Conservation (phyloP, 768 basidiomycete species). For the Psilocybe subaeruginosa region DNA sequence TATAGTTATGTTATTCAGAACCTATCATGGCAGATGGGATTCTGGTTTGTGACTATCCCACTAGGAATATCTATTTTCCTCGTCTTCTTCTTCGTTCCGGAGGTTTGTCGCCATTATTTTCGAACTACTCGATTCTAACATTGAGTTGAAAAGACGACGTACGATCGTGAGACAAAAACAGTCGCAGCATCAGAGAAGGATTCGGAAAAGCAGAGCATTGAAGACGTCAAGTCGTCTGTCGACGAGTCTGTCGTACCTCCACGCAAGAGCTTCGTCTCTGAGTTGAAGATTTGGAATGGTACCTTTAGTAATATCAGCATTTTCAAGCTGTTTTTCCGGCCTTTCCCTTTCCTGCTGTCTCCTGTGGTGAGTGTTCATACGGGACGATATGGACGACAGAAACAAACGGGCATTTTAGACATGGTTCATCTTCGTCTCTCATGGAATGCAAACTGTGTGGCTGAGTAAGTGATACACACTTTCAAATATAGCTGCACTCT, state of each 20-base stretch:
- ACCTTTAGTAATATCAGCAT: constrained; percentile 37
- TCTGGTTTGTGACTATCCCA: constrained; percentile 50
- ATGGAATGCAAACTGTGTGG: constrained; percentile 49
- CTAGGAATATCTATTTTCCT: constrained; percentile 38
- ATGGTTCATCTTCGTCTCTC: constrained; percentile 39
- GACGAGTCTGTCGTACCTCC: constrained; percentile 5
- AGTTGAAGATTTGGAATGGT: constrained; percentile 40
- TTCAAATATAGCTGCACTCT: background rate
- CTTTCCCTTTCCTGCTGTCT: constrained; percentile 45
- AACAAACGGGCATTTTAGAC: constrained; percentile 20
- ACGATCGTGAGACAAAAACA: constrained; percentile 19
- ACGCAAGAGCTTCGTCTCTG: constrained; percentile 32
- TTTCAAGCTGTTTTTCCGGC: constrained; percentile 39
- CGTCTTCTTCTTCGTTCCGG: constrained; percentile 47
- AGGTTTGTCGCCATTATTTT: constrained; percentile 28
- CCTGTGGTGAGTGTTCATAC: constrained; percentile 37
- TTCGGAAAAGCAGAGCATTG: constrained; percentile 19
- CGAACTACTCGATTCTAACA: background rate
- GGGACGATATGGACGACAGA: background rate
- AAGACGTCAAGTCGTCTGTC: constrained; percentile 18
- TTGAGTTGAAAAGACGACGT: constrained; percentile 34
- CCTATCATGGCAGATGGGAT: constrained; percentile 45
- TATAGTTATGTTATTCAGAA: constrained; percentile 50
- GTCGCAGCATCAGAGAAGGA: background rate
- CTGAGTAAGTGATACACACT: constrained; percentile 32